Base-by-base conservation (phyloP, 495 filamentous ascomycete species). In the Penicillium fimorum region DNA sequence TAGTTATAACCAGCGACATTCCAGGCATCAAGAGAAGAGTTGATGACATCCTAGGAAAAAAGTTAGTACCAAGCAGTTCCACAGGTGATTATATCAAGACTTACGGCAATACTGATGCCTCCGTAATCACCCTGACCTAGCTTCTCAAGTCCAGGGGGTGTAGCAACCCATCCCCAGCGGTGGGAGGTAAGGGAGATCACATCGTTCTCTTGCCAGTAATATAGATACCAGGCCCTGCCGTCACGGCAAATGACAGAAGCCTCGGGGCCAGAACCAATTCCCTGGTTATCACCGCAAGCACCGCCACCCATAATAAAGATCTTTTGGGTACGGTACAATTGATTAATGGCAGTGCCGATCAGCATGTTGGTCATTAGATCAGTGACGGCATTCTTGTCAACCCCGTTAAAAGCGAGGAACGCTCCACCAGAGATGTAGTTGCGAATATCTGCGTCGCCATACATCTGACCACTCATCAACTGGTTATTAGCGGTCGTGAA, bases 261-360 rank as follows among this genome's bases (percentile, higher is more conserved):
- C 29, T 62, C 48, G 2, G 66, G 66, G 7, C 66, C 66, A 22
- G 30, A 47, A 18, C 64, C 66, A 38, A 69, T 69, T 1, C 66
- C 63, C 15, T 68, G 53, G 9, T 54, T 57, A 35, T 70, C 63
- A 3, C 53, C 60, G 18, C 68, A 70, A 30, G 60, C 55, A 32
- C 63, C 68, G 38, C 64, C 64, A 8, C 68, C 68, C 55, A 69
- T 60, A 40, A 71, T 56, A 58, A 68, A 68, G 42, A 70, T 49
- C 45, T 62, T 68, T 33, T 63, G 57, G 4, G 25, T 44, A 17
- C 63, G 67, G 38, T 56, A 64, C 11, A 70, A 58, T 30, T 52
- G 37, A 41, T 68, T 68, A 45, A 68, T 61, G 13, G 65, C 47
- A 7, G 53, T 54, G 18, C 63, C 62, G 46, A 60, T 37, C 2